phyloP scores from a whole-genome alignment of 2,329 filamentous ascomycete species.

The Beauveria medogensis region DNA sequence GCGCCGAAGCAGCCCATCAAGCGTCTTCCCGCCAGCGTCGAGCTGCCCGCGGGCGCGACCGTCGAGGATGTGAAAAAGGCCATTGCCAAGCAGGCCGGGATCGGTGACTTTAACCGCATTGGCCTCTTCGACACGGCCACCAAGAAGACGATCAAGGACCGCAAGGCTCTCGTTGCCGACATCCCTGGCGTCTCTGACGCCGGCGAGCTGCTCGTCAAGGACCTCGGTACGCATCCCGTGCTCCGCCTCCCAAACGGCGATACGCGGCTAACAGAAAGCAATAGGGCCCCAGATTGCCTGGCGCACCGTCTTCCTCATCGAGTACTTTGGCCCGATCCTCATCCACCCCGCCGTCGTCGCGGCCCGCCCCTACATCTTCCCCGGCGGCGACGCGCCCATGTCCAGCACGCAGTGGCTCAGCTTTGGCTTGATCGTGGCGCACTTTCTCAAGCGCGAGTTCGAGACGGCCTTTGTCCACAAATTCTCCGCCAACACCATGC shows the following conservation, averaged over 20 bases:
- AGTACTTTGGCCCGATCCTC: slow-evolving; percentile 86
- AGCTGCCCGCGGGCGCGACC: slow-evolving; percentile 42
- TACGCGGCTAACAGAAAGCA: neutral
- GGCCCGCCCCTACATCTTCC: slow-evolving; percentile 57
- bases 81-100: slow-evolving; percentile 42
- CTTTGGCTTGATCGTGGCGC: slow-evolving; percentile 64
- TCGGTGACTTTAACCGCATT: slow-evolving; percentile 52
- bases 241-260: neutral
- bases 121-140: slow-evolving; percentile 53
- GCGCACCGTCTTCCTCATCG: slow-evolving; percentile 89
- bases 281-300: slow-evolving; percentile 81
- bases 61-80: slow-evolving; percentile 52
- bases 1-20: slow-evolving; percentile 44
- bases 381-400: slow-evolving; percentile 41
- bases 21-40: slow-evolving; percentile 43
- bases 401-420: slow-evolving; percentile 63
- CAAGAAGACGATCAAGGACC: slow-evolving; percentile 56
- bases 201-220: slow-evolving; percentile 74
- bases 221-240: slow-evolving; percentile 60
- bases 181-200: slow-evolving; percentile 39
- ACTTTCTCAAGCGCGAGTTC: slow-evolving; percentile 92
- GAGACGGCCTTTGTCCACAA: slow-evolving; percentile 93
- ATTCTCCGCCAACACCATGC: slow-evolving; percentile 94
- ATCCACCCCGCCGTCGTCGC: slow-evolving; percentile 71
- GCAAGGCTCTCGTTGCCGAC: slow-evolving; percentile 43